Conservation (phyloP, 2,329 filamentous ascomycete genomes). For the Colletotrichum sidae region DNA sequence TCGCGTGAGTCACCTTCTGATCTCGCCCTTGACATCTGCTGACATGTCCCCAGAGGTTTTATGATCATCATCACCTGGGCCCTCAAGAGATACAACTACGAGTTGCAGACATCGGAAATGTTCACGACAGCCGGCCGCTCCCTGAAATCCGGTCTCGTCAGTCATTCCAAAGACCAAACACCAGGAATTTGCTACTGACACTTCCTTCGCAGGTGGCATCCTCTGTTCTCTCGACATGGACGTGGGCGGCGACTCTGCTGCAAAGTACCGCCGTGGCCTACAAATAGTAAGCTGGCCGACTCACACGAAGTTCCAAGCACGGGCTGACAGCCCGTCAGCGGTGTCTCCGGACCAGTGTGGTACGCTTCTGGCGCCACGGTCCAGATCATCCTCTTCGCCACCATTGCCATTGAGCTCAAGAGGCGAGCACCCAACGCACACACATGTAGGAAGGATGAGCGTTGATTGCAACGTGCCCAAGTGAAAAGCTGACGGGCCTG, state of each 20-base stretch:
- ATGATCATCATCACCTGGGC: constrained; percentile 75
- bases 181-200: neutral
- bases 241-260: constrained; percentile 87
- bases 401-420: constrained; percentile 90
- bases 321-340: constrained; percentile 45
- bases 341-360: constrained; percentile 70
- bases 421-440: constrained; percentile 88
- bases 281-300: constrained; percentile 60
- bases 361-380: constrained; percentile 81
- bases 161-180: neutral
- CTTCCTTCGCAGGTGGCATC: constrained; percentile 67
- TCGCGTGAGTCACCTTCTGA: constrained; percentile 18
- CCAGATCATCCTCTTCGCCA: constrained; percentile 90
- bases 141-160: constrained; percentile 84
- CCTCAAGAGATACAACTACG: constrained; percentile 70
- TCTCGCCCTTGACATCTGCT: neutral
- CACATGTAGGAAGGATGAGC: constrained; percentile 54
- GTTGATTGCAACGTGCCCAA: neutral
- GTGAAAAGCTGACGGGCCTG: neutral
- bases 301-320: rapidly evolving
- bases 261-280: constrained; percentile 88
- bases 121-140: constrained; percentile 90
- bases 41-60: constrained; percentile 9
- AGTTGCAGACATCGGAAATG: constrained; percentile 91
- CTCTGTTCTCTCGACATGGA: constrained; percentile 94